Evolutionary conservation across 2,329 filamentous ascomycete genomes (phyloP).

Genomic region (Curvularia sp.): DNA sequence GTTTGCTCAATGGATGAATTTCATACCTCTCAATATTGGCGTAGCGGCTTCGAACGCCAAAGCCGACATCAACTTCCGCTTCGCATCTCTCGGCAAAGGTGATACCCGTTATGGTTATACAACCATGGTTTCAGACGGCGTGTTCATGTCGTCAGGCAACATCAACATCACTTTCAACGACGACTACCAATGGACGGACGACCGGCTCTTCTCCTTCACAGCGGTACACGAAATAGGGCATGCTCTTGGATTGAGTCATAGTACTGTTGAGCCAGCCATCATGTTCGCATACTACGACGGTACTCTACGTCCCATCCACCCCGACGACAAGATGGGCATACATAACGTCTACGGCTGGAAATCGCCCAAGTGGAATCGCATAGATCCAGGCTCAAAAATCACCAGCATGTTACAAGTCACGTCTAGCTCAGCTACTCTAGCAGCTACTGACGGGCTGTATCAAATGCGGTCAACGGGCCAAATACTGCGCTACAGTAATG

Average conservation of each 20-base stretch:
- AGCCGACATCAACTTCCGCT: conserved; percentile 39
- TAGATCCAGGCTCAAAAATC: conserved; percentile 30
- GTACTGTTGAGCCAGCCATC: conserved; percentile 36
- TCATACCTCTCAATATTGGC: conserved; percentile 29
- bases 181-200: conserved; percentile 39
- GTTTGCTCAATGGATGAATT: conserved; percentile 38
- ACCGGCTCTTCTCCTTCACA: conserved; percentile 38
- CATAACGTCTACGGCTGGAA: conserved; percentile 42
- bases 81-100: conserved; percentile 29
- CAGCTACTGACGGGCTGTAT: conserved; percentile 36
- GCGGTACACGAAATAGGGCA: conserved; percentile 43
- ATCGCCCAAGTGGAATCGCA: conserved; percentile 33
- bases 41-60: conserved; percentile 22
- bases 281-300: conserved; percentile 43
- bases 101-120: conserved; percentile 31
- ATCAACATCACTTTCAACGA: conserved; percentile 45
- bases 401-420: conserved; percentile 32
- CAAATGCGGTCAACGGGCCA: conserved; percentile 38
- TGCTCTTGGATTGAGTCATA: conserved; percentile 39
- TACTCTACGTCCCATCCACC: conserved; percentile 30
- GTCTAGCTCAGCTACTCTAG: conserved; percentile 9
- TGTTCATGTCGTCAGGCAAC: conserved; percentile 29
- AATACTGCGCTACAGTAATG: conserved; percentile 30
- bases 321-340: conserved; percentile 41
- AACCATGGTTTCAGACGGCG: conserved; percentile 36